Conservation (phyloP, 306 rosid species). For the Begonia fuchsioides region DNA sequence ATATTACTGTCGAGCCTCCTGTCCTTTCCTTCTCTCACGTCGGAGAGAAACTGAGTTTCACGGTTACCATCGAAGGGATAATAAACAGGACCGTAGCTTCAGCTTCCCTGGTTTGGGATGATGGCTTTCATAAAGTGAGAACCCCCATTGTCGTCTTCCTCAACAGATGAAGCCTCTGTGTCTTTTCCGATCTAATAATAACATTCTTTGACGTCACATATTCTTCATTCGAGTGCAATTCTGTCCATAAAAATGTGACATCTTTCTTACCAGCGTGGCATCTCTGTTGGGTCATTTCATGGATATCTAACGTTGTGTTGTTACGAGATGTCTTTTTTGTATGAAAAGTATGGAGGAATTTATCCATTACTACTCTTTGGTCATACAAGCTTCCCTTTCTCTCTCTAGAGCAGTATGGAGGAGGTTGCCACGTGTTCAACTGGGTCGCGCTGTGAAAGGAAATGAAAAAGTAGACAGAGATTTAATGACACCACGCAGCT, state of each 20-base stretch:
- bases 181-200: no score
- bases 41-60: constrained; percentile 17
- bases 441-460: not conserved
- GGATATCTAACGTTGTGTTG: no score
- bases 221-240: not conserved
- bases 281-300: no score
- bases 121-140: constrained; percentile 25
- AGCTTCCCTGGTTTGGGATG: constrained; percentile 33
- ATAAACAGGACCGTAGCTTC: constrained; percentile 6
- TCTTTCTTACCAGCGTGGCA: no score
- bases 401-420: no score
- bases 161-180: not conserved
- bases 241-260: not conserved
- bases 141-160: constrained; percentile 30
- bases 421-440: not conserved
- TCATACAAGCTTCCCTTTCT: no score
- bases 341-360: no score
- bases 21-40: constrained; percentile 21
- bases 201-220: no score
- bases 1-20: constrained; percentile 20
- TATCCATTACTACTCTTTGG: no score
- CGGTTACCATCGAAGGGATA: constrained; percentile 16
- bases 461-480: not conserved
- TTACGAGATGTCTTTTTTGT: no score
- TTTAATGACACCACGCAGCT: not conserved